These are phyloP conservation scores for Hypoxylon sp. DNA, from an alignment of 2,329 filamentous ascomycete genomes.

Conservation along the genomic window DNA sequence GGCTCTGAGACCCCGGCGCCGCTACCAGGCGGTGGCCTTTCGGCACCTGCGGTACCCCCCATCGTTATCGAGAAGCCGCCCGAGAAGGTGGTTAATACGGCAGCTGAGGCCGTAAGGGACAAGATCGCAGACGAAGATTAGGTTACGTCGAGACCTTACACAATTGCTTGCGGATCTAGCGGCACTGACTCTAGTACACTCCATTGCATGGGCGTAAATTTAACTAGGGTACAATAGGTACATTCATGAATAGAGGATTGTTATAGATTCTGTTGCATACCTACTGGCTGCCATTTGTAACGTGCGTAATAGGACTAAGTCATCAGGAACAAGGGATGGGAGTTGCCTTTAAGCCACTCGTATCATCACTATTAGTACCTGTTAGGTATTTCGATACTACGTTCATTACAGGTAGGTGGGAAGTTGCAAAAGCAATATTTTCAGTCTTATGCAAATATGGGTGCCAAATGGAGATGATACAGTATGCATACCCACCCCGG, in stretches of 20 bases:
- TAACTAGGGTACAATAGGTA: constrained; percentile 3
- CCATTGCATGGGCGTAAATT: neutral
- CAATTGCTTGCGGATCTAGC: neutral
- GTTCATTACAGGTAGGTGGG: neutral
- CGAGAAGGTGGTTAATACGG: constrained; percentile 52
- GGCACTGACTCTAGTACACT: neutral
- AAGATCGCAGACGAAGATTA: constrained; percentile 55
- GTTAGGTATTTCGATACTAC: neutral
- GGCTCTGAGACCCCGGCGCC: constrained; percentile 59
- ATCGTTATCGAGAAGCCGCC: constrained; percentile 50
- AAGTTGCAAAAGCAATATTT: neutral
- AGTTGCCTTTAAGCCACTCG: neutral
- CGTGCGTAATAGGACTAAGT: neutral
- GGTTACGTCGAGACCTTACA: neutral
- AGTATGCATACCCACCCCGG: neutral
- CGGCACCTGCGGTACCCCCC: constrained; percentile 62
- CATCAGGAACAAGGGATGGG: neutral
- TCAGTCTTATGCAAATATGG: neutral
- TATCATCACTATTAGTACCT: neutral
- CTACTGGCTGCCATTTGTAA: neutral
- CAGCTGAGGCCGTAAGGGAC: constrained; percentile 53
- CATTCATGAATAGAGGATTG: constrained; percentile 26
- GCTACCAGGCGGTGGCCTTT: constrained; percentile 64
- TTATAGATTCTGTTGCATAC: neutral
- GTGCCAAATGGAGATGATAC: neutral